phyloP scores from a whole-genome alignment of 2,329 filamentous ascomycete species.

The Trichoderma atroviride region DNA sequence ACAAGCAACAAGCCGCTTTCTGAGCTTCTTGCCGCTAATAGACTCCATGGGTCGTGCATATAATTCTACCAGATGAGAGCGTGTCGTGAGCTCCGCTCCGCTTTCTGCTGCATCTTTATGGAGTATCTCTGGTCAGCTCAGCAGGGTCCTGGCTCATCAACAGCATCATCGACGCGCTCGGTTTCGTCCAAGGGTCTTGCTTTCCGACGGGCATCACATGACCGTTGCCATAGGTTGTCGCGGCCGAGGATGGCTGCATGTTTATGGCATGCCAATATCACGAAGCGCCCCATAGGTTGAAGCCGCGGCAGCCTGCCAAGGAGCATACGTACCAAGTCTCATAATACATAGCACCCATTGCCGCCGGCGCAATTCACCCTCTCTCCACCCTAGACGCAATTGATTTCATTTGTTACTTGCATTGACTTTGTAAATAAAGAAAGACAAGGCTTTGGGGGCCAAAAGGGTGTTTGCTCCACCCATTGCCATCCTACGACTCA shows the following conservation, averaged over 20 bases:
- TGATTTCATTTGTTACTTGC: not conserved
- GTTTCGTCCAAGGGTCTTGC: not conserved
- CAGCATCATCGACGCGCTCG: not conserved
- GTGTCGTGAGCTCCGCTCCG: not conserved
- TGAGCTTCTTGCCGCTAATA: not conserved
- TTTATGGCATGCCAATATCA: not conserved
- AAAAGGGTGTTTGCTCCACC: constrained; percentile 11
- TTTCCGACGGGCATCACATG: not conserved
- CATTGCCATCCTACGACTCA: not conserved
- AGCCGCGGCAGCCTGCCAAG: not conserved
- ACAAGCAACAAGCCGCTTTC: not conserved
- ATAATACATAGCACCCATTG: not conserved
- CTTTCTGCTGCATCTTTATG: not conserved
- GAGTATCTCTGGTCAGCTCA: not conserved
- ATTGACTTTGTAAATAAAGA: not conserved
- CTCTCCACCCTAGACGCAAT: not conserved
- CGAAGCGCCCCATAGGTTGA: not conserved
- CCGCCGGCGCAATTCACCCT: not conserved
- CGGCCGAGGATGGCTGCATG: constrained; percentile 5
- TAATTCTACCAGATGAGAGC: not conserved
- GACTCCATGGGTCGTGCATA: not conserved
- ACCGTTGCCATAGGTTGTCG: not conserved
- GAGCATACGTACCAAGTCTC: not conserved
- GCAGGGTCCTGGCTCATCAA: not conserved
- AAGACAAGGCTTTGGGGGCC: constrained; percentile 11